Base-by-base conservation (phyloP, 352 stramenopile species). In the Phytophthora uliginosa region DNA sequence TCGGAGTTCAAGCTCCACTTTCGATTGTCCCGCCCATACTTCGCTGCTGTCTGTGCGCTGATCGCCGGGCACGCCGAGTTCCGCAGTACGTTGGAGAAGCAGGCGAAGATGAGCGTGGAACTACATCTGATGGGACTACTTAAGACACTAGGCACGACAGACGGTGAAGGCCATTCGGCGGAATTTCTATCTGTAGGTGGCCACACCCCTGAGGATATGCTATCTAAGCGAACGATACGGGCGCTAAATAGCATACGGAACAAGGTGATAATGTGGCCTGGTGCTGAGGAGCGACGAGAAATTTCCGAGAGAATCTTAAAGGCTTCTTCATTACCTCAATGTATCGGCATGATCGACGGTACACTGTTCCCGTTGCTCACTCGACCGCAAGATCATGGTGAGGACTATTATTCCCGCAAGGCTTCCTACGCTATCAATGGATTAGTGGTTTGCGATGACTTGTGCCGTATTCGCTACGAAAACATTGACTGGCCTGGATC, bases 1-100 rank as follows among this genome's bases (percentile, higher is more conserved):
- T 48, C 40, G 40, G 40, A 48, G 40, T 48, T 48, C 40, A 48
- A 48, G 40, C 40, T 48, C 20, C 40, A 48, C 13, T 48, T 48
- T 20, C 40, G 40, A n/a, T 48, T 48, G 40, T 48, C 40, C 40
- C 40, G 40, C 40, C 12, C 1, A 20, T 48, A 48, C 7, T 48
- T 48, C 40, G 20, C 40, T 48, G 40, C 17, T 3, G 40, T 48
- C 40, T 48, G 40, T 2, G 40, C 20, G 7, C 40, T 48, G 13
- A 48, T 48, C 40, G 40, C 38, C n/a, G 38, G n/a, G 6, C n/a
- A 45, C 38, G 38, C 36, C 38, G 38, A 45, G 38, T 45, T 45
- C 12, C 2, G 38, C n/a, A 45, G 38, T 45, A 45, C 38, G 12
- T 9, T 9, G n/a, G 38, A 9, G n/a, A 45, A 45, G 38, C 38